phyloP scores from a whole-genome alignment of 163 green algal genomes.

The Chloroidium sp. region DNA sequence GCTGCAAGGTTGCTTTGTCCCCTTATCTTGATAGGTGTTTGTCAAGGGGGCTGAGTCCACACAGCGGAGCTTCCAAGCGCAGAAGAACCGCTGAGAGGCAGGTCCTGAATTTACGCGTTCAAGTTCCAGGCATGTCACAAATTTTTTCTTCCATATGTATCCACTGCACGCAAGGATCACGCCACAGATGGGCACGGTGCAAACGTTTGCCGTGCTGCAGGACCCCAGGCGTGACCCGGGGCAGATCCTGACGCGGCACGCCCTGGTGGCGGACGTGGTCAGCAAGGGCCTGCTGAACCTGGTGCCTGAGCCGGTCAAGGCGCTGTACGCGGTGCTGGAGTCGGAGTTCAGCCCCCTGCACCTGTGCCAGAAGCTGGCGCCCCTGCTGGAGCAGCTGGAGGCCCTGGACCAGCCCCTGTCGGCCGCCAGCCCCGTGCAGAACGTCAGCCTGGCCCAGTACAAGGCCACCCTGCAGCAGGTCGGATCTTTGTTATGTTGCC shows the following conservation, averaged over 20 bases:
- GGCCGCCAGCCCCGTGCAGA: constrained; percentile 24
- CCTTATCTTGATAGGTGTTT: too few species aligned
- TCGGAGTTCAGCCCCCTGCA: constrained; percentile 86
- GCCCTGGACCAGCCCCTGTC: constrained; percentile 36
- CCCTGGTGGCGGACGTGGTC: constrained; percentile 73
- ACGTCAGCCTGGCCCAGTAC: constrained; percentile 60
- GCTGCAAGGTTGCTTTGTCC: too few species aligned
- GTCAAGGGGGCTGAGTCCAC: too few species aligned
- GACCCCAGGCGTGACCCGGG: constrained; percentile 36
- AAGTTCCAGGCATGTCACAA: too few species aligned
- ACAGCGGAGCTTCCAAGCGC: too few species aligned
- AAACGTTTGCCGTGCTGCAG: background rate
- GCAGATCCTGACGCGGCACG: constrained; percentile 55
- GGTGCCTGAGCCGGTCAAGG: constrained; percentile 36
- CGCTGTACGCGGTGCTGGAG: constrained; percentile 74
- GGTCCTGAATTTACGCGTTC: too few species aligned
- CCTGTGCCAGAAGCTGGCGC: constrained; percentile 70
- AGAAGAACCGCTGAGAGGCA: too few species aligned
- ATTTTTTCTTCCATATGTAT: too few species aligned
- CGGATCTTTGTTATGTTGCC: background rate
- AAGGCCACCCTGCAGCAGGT: constrained; percentile 43
- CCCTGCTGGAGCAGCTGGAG: constrained; percentile 64
- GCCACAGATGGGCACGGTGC: too few species aligned
- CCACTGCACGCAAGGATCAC: too few species aligned
- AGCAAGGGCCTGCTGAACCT: constrained; percentile 58